Conservation (phyloP, 805 yeast genomes). For the Lipomyces yamanashiensis region DNA sequence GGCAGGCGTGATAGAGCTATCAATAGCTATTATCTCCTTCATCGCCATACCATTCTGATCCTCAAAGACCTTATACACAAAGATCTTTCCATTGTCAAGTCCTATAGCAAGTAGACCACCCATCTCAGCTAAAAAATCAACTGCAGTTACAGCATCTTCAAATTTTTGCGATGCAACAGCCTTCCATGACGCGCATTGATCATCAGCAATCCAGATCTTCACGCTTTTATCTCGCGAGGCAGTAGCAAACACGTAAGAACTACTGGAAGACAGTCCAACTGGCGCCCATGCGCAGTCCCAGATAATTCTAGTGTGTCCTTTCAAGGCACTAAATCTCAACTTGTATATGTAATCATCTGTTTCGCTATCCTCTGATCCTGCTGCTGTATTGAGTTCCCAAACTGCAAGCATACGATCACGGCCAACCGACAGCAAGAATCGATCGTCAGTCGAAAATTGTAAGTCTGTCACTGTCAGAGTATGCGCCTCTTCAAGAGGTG, state of each 20-base stretch:
- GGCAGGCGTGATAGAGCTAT: slow-evolving; percentile 57
- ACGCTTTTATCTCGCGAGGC: slow-evolving; percentile 71
- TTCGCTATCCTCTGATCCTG: slow-evolving; percentile 12
- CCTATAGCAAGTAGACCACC: slow-evolving; percentile 62
- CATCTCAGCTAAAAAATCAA: slow-evolving; percentile 36
- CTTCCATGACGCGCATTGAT: slow-evolving; percentile 45
- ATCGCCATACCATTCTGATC: slow-evolving; percentile 37
- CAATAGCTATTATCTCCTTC: slow-evolving; percentile 46
- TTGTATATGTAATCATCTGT: slow-evolving; percentile 49
- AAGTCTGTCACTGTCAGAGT: slow-evolving; percentile 83
- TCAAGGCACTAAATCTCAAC: slow-evolving; percentile 53
- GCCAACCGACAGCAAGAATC: slow-evolving; percentile 71
- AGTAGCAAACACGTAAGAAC: slow-evolving; percentile 52
- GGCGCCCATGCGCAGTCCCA: slow-evolving; percentile 96
- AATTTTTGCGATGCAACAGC: slow-evolving; percentile 41
- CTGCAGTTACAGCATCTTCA: slow-evolving; percentile 36
- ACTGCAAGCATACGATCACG: slow-evolving; percentile 86
- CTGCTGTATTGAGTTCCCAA: slow-evolving; percentile 53
- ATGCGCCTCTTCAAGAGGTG: slow-evolving; percentile 63
- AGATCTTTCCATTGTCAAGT: slow-evolving; percentile 67
- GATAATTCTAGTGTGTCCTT: slow-evolving; percentile 87
- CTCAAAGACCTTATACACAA: slow-evolving; percentile 49
- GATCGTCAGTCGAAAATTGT: slow-evolving; percentile 65
- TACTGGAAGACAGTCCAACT: background rate
- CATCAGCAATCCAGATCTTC: slow-evolving; percentile 65